Evolutionary conservation across 495 filamentous ascomycete genomes (phyloP), one percentile per base, ranked within the genome.

Genomic region (Penicillium canariense): DNA sequence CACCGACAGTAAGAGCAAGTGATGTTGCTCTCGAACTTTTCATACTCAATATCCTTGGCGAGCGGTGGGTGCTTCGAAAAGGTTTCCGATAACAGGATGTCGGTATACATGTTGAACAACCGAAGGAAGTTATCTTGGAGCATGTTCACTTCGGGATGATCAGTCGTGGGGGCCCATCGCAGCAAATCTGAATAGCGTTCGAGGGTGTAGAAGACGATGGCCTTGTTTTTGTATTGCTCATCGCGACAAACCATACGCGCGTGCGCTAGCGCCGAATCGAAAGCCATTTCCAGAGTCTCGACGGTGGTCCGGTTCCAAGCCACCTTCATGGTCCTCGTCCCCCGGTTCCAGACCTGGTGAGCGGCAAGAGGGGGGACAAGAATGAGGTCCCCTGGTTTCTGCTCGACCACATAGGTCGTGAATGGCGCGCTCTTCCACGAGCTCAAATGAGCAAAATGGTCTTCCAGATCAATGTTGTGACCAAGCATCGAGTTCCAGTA

Each of bases 261-360:
- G 53, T 90, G 87, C 1, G 90, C 90, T 3, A 98, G 75, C 0
- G 92, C 90, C 72, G 96, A 93, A 46, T 82, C 78, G 22, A 98
- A 70, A 0, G 93, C 93, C 71, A 94, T 73, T 46, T 90, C 84
- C 0, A 98, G 75, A 0, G 94, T 96, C 56, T 97, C 89, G 4
- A 88, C 89, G 0, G 92, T 97, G 0, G 88, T 96, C n/a, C 94
- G 78, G 69, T 98, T 98, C 94, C 94, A 98, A 5, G 94, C 94
- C 20, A 92, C 90, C 68, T 98, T 98, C 81, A 96, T 88, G 0
- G 93, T 98, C 34, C 90, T 77, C 10, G 91, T 96, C 7, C 94
- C 94, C 43, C 94, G 84, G 63, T 98, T 98, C 94, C 94, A 98
- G 20, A 98, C 94, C 63, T 98, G 94, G 63, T 98, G 94, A 0